phyloP scores from a whole-genome alignment of 208 protist genomes.

The Blastocrithidia nonstop region DNA sequence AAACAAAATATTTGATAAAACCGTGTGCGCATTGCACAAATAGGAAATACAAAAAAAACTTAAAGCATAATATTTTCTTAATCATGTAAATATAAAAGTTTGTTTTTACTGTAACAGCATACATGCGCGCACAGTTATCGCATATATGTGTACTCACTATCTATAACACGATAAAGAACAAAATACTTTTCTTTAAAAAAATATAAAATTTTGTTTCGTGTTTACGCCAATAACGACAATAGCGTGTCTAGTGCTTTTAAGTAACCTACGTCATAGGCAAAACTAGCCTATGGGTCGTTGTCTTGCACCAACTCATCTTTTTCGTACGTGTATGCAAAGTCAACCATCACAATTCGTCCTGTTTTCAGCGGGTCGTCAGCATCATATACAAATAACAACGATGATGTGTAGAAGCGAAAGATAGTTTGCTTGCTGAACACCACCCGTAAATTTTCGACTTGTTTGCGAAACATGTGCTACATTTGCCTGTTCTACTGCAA shows the following conservation, averaged over 20 bases:
- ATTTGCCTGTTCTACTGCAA: conserved; percentile 2
- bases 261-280: conserved; percentile 58
- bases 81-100: too few species aligned
- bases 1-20: too few species aligned
- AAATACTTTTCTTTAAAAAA: too few species aligned
- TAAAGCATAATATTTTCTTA: too few species aligned
- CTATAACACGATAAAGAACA: too few species aligned
- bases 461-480: conserved; percentile 14
- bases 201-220: too few species aligned
- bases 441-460: conserved; percentile 29
- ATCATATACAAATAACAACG: conserved; percentile 79
- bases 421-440: conserved; percentile 42
- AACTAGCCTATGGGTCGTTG: conserved; percentile 36
- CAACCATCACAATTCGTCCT: conserved; percentile 71
- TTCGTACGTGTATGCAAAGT: conserved; percentile 83
- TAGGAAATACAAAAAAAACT: too few species aligned
- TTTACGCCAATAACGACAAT: conserved; percentile 29
- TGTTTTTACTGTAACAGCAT: too few species aligned
- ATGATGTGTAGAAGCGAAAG: conserved; percentile 79
- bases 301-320: conserved; percentile 33
- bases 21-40: too few species aligned
- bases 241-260: conserved; percentile 60
- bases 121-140: too few species aligned
- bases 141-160: too few species aligned
- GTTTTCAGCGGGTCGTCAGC: conserved; percentile 35